Evolutionary conservation across 495 filamentous ascomycete species (phyloP), one percentile per base, ranked within the genome.

Genomic region (Podospora fimiseda): DNA sequence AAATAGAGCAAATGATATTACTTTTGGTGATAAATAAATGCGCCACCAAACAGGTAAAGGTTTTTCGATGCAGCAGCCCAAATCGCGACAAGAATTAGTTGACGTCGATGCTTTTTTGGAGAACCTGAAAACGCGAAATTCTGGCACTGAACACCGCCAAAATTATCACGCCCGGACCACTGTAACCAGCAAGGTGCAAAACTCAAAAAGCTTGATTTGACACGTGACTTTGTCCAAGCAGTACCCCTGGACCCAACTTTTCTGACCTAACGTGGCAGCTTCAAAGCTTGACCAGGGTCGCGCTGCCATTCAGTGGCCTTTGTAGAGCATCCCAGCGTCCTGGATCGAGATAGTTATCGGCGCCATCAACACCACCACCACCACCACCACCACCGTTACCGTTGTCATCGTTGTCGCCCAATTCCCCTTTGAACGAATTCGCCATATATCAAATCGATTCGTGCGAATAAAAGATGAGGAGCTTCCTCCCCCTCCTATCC

Each of bases 401-500:
- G 20, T 38, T 38, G 36, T 15, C 24, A 23, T n/a, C n/a, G n/a
- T n/a, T n/a, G n/a, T n/a, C n/a, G n/a, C n/a, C n/a, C n/a, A n/a
- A n/a, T n/a, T n/a, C n/a, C n/a, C n/a, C n/a, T n/a, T n/a, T n/a
- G n/a, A n/a, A n/a, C n/a, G n/a, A n/a, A n/a, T n/a, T n/a, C n/a
- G n/a, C n/a, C n/a, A n/a, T n/a, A n/a, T n/a, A n/a, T n/a, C n/a
- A n/a, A n/a, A n/a, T n/a, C n/a, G n/a, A n/a, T n/a, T n/a, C n/a
- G n/a, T n/a, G n/a, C n/a, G 14, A 15, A n/a, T n/a, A 47, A 47
- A 47, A 43, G n/a, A 80, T 81, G 77, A 74, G 72, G 65, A 59
- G 65, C 42, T 59, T 77, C 60, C 68, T 79, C 56, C 68, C 74
- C 19, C 66, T 81, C 45, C 72, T 78, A 23, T 70, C 71, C 33